A percentile compares a stretch with the other conserved stretches of the same genome.
Conservation (phyloP, 306 rosid genomes). For the Trifolium pratense region DNA sequence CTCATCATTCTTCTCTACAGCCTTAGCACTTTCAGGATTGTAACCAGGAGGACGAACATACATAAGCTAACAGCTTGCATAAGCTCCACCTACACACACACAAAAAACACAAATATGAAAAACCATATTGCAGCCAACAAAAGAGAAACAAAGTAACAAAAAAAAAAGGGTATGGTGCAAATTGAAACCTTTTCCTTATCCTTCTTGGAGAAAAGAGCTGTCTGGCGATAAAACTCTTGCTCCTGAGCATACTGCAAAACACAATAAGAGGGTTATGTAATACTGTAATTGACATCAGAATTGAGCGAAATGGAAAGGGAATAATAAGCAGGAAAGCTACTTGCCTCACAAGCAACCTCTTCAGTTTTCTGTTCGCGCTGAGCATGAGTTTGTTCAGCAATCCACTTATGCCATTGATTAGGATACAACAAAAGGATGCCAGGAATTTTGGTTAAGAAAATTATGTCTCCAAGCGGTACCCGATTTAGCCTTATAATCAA, state of each 20-base stretch:
- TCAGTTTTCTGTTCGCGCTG: slow-evolving; percentile 65
- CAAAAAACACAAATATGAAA: background rate
- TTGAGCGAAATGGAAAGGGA: background rate
- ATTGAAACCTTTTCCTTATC: slow-evolving; percentile 89
- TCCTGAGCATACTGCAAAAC: slow-evolving; percentile 81
- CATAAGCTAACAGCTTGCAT: slow-evolving; percentile 99
- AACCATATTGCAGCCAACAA: background rate
- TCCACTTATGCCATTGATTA: slow-evolving; percentile 97
- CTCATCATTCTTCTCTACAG: slow-evolving; percentile 82
- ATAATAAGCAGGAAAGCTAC: background rate
- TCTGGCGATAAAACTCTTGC: slow-evolving; percentile 88
- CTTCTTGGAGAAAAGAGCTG: slow-evolving; percentile 79
- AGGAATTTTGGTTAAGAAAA: slow-evolving; percentile 90
- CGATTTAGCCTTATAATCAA: slow-evolving; percentile 79
- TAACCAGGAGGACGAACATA: slow-evolving; percentile 98
- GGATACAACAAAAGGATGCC: slow-evolving; percentile 99
- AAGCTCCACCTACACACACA: slow-evolving; percentile 64
- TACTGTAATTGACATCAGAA: background rate
- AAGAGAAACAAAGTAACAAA: background rate
- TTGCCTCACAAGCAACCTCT: slow-evolving; percentile 87
- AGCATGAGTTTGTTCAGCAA: slow-evolving; percentile 89
- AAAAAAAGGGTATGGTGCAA: background rate
- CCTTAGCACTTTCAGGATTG: slow-evolving; percentile 91
- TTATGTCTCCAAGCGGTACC: slow-evolving; percentile 99
- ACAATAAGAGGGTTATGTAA: slow-evolving; percentile 13